Base-by-base conservation (phyloP, 2,329 filamentous ascomycete genomes). In the Aspergillus sp. region DNA sequence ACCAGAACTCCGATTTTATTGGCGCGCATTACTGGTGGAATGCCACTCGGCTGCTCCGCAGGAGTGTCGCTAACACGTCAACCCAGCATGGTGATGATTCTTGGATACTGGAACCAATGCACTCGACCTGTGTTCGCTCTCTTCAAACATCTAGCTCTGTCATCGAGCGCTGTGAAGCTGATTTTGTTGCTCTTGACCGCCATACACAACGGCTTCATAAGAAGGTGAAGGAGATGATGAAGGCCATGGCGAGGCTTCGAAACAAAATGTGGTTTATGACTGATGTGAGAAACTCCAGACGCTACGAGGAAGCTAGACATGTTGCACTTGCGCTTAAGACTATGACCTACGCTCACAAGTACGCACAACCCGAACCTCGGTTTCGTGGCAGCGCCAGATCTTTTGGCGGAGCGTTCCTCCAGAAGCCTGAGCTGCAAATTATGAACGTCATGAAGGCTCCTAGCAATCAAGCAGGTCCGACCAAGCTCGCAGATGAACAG, bases 181-280 rank as follows among this genome's bases (percentile, higher is more conserved):
- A 71, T 52, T 84, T 93, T 33, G 86, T 93, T 12, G 92, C 89
- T 85, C 81, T 96, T 19, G 91, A 91, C 68, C 90, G 91, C 65
- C 91, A 88, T 23, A 87, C 93, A 67, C 89, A 91, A 67, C 85
- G 89, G 3, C 87, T 92, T 48, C 90, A 93, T 66, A 83, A 82
- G 3, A 83, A 86, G 12, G 87, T 93, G 37, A 88, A 91, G 41
- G 82, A 85, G 5, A 90, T 91, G 84, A 89, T 91, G 82, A 81
- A 82, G 58, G 85, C 86, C 5, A 81, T 95, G 39, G 85, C 87
- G 57, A 87, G 89, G 21, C 81, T 97, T 40, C 86, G 95, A 43
- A 90, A 96, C 72, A 98, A 98, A 80, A 96, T 98, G 90, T 99
- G 95, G 95, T 99, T 96, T 72, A 90, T 95, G 59, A 93, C 90